Base-by-base conservation (phyloP, 352 stramenopile genomes). In the Pythium biforme region DNA sequence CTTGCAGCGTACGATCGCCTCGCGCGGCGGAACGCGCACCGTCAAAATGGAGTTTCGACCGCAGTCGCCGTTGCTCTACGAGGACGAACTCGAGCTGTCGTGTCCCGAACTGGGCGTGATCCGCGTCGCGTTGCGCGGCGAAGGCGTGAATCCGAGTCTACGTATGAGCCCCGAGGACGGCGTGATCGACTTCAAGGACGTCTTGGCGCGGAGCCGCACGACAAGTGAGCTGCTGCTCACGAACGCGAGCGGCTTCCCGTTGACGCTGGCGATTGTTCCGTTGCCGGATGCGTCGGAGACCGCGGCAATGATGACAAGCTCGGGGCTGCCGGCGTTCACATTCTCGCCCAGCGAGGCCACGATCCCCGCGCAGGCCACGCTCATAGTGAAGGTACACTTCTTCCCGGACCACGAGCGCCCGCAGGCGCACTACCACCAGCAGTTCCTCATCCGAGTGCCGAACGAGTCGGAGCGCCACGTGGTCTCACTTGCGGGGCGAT, bases 71-170 rank as follows among this genome's bases (percentile, higher is more conserved):
- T 57, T 92, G 1, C 63, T 80, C 14, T 94, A 89, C 52, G 68
- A 88, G 25, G 88, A 97, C 49, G 81, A 92, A 8, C 69, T 96
- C 17, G 75, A 85, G 29, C 41, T 97, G 5, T 64, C 48, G 11
- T 81, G 68, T 14, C 19, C 61, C 2, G 48, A 64, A 26, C 56
- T 83, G 20, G 69, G 77, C 0, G 45, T 70, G 15, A 25, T 86
- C 7, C 67, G 70, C 6, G 64, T 91, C 22, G 63, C 66, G 4
- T 47, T 95, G 1, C 54, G 68, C 3, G 82, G 86, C 11, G 73
- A 90, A 74, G 89, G 89, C 7, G 89, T 97, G 29, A 90, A 89
- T 11, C 86, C 89, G 11, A 81, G 81, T 17, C 72, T 97, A 0
- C 68, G 70, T 10, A 76, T 96, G n/a, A 53, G 66, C 8, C 88